A percentile compares a stretch with the other conserved stretches of the same genome.
Evolutionary conservation across 1,284 basidiomycete species (phyloP).

Genomic region (Anthracocystis walkeri): DNA sequence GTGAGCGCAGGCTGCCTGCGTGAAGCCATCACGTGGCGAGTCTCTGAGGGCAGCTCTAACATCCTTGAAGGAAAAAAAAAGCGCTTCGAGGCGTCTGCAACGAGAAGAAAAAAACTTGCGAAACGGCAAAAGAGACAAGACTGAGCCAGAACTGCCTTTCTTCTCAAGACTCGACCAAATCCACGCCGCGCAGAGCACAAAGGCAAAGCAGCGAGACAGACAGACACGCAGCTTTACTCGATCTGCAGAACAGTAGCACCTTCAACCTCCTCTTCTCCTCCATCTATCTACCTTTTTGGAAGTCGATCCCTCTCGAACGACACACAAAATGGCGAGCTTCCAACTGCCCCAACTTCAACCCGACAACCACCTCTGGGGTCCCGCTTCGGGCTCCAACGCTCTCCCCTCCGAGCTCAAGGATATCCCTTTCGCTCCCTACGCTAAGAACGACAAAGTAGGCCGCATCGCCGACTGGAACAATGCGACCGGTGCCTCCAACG

Average conservation of each 20-base stretch:
- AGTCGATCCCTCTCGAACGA: constrained; percentile 1
- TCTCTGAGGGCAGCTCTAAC: too few species aligned
- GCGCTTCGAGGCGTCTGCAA: not conserved
- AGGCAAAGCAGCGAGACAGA: not conserved
- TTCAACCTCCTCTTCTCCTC: too few species aligned
- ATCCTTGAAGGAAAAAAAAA: not conserved
- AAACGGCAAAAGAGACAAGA: not conserved
- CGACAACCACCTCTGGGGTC: constrained; percentile 63
- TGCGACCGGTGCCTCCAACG: constrained; percentile 73
- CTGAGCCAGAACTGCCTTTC: not conserved
- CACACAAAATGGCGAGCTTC: constrained; percentile 63
- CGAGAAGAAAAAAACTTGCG: constrained; percentile 33
- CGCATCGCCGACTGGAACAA: constrained; percentile 96
- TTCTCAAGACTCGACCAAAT: not conserved
- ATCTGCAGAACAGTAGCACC: not conserved
- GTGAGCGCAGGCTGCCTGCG: constrained; percentile 6
- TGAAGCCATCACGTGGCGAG: not conserved
- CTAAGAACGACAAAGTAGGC: constrained; percentile 97
- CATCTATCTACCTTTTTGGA: constrained; percentile 17
- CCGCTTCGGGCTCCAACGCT: constrained; percentile 53
- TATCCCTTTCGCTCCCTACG: constrained; percentile 86
- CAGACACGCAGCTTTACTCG: constrained; percentile 1
- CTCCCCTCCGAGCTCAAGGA: constrained; percentile 65
- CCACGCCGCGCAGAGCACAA: not conserved
- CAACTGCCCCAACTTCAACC: constrained; percentile 56